Percentiles rank a stretch among this genome's conserved stretches.
These are phyloP conservation scores for Globisporangium echinulatum DNA, from an alignment of 352 stramenopile species.

Conservation along the genomic window DNA sequence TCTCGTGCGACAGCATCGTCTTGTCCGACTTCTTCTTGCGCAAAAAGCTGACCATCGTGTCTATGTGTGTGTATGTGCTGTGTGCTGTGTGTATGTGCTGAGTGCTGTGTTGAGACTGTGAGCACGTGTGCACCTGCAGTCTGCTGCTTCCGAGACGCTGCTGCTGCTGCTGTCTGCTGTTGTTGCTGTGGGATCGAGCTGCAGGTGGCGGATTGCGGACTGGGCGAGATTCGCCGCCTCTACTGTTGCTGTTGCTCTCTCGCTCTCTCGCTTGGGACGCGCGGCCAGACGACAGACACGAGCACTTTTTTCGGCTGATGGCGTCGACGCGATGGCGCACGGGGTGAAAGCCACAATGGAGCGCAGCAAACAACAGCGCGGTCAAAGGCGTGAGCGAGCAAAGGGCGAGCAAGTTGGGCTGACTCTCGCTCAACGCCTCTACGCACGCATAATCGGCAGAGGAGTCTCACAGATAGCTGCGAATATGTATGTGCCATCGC, in stretches of 20 bases:
- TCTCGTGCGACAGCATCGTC: slow-evolving; percentile 54
- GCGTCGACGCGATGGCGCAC: not conserved
- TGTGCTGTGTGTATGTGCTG: not conserved
- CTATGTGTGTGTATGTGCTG: slow-evolving; percentile 7
- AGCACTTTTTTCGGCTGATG: not conserved
- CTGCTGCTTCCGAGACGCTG: not conserved
- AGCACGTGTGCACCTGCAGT: not conserved
- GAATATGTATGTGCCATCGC: too few relatives aligned
- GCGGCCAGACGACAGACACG: not conserved
- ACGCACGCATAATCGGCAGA: too few relatives aligned
- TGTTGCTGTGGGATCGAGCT: not conserved
- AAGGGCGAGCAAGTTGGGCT: not conserved
- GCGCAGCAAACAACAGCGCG: too few relatives aligned
- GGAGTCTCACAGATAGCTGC: too few relatives aligned
- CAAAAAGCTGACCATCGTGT: slow-evolving; percentile 67
- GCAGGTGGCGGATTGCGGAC: slow-evolving; percentile 2
- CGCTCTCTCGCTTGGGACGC: not conserved
- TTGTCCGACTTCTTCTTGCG: slow-evolving; percentile 85
- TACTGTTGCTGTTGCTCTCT: not conserved
- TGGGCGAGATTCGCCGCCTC: not conserved
- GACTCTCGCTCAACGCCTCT: not conserved
- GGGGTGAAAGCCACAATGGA: not conserved
- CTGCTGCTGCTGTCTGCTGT: not conserved
- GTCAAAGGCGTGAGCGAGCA: too few relatives aligned
- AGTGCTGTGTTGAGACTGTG: not conserved